These are phyloP conservation scores for Penstemon davidsonii DNA, from an alignment of 257 asterid genomes.

Conservation along the genomic window DNA sequence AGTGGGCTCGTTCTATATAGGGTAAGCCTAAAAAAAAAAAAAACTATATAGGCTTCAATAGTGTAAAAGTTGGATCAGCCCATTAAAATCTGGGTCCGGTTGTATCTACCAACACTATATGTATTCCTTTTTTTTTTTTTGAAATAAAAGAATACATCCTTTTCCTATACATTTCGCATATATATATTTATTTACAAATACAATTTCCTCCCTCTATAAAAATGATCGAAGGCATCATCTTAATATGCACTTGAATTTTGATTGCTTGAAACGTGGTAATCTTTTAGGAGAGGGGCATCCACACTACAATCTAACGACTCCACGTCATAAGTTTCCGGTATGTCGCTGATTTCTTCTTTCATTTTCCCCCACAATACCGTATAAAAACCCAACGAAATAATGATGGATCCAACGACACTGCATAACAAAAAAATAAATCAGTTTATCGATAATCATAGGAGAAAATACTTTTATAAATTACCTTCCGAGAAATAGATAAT, in stretches of 20 bases:
- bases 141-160: background rate
- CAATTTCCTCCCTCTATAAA: no score
- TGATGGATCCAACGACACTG: slow-evolving; percentile 38
- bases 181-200: background rate
- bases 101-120: no score
- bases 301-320: background rate
- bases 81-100: background rate
- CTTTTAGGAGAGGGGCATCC: slow-evolving; percentile 22
- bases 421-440: background rate
- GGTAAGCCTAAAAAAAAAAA: no score
- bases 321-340: background rate
- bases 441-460: no score
- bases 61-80: background rate
- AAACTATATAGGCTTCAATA: no score
- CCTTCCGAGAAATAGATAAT: slow-evolving; percentile 56
- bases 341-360: slow-evolving; percentile 24
- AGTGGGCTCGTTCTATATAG: no score
- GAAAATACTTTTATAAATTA: slow-evolving; percentile 4
- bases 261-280: background rate
- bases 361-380: slow-evolving; percentile 39
- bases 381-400: slow-evolving; percentile 37
- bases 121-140: no score
- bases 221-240: background rate
- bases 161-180: background rate
- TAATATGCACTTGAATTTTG: background rate